These are phyloP conservation scores for Globisporangium perplexum DNA, from an alignment of 352 stramenopile genomes.

Conservation along the genomic window DNA sequence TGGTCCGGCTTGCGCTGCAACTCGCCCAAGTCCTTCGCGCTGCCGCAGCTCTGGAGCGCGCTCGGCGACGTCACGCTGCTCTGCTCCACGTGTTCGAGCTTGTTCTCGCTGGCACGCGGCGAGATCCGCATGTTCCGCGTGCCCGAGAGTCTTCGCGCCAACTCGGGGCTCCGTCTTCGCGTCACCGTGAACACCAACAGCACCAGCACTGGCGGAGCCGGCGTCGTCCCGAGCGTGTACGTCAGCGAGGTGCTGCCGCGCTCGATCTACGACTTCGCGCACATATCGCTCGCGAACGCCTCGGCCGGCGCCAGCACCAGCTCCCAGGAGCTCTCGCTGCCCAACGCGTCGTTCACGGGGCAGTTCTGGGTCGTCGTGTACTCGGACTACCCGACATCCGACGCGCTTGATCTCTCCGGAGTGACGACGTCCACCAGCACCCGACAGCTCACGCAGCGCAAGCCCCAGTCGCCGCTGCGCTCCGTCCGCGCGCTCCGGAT, in stretches of 20 bases:
- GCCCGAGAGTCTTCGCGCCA: conserved; percentile 46
- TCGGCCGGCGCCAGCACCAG: background rate
- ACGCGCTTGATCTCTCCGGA: conserved; percentile 11
- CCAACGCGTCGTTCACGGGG: conserved; percentile 46
- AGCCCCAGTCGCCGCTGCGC: conserved; percentile 1
- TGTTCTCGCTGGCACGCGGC: conserved; percentile 37
- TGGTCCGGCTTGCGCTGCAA: conserved; percentile 64
- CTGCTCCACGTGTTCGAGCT: conserved; percentile 42
- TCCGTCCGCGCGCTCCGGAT: conserved; percentile 6
- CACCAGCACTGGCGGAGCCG: conserved; percentile 7
- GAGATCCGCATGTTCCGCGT: conserved; percentile 64
- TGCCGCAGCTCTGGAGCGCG: conserved; percentile 51
- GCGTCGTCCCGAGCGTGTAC: conserved; percentile 47
- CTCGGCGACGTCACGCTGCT: conserved; percentile 43
- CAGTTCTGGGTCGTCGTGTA: conserved; percentile 76
- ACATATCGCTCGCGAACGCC: conserved; percentile 35
- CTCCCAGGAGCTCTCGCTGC: conserved; percentile 39
- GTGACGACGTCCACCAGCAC: background rate
- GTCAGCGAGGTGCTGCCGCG: conserved; percentile 62
- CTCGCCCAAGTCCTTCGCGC: conserved; percentile 44
- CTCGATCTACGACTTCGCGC: conserved; percentile 72
- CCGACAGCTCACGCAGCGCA: background rate
- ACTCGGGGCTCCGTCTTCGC: conserved; percentile 33
- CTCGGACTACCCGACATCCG: conserved; percentile 38
- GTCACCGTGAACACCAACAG: conserved; percentile 4